Base-by-base conservation (phyloP, 179 eudicot species). In the Camellia oleifera region DNA sequence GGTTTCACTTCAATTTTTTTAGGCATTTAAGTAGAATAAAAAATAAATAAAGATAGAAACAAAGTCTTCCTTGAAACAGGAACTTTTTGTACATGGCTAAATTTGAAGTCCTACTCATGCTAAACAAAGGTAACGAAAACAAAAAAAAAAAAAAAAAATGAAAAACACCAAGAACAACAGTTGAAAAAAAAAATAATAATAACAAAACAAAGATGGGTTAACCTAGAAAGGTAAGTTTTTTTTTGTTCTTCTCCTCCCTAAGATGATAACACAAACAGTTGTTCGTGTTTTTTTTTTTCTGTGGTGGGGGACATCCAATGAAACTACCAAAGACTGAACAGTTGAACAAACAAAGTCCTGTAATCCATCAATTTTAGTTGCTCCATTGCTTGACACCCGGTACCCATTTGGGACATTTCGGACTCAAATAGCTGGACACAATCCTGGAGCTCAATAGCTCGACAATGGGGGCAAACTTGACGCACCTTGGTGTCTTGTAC, bases 401-500 rank as follows among this genome's bases (percentile, higher is more conserved):
- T 69, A 74, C 83, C 95, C 95, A 94, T 76, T 88, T 92, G 0
- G 98, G 98, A 65, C 98, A 91, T 70, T 90, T 94, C 0, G 97
- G 98, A 77, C 98, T 94, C 26, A 89, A 85, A 79, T 90, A 90
- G 61, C 72, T 86, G 0, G 82, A 78, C 76, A 81, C 88, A 8
- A 94, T 94, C 83, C 91, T 90, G 5, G 95, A 87, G 82, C 92
- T 91, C 82, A 94, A 72, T 42, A 94, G 85, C 88, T 94, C 92
- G 13, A 94, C 86, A 68, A 94, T 91, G 6, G 95, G 97, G 42
- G 88, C 91, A 79, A 84, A 92, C 60, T 90, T 94, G 3, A 94
- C 95, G 81, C 98, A 94, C 79, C 97, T 76, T 8, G 98, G 98
- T 7, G 98, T 87, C 83, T 94, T 94, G 69, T 94, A 94, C 86